Evolutionary conservation across 2,329 filamentous ascomycete species (phyloP), one percentile per base, ranked within the genome.

Genomic region (Huntiella bhutanensis): DNA sequence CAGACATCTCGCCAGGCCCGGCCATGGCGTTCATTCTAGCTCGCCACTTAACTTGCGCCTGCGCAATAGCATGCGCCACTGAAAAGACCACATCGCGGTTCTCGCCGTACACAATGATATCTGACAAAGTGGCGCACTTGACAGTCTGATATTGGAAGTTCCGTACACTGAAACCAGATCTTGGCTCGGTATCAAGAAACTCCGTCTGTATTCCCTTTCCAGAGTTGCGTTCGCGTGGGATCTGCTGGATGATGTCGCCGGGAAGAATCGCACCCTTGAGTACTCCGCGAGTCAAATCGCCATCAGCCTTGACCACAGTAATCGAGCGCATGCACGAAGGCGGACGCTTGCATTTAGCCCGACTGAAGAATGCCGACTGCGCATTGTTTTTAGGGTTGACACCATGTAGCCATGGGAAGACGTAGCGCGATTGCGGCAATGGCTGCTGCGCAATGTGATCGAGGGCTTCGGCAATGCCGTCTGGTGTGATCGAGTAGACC

Each of bases 351-450:
- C 82, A 71, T 43, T 80, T 62, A n/a, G 73, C 68, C 51, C 77
- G 80, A 44, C 79, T 76, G 60, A 98, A 96, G 65, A 95, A 96
- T 5, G 82, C 75, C 51, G 91, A 72, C 57, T 98, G 91, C 46
- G 94, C 72, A 51, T 84, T 77, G 57, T 98, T 98, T 51, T 81
- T 75, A 0, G 83, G 79, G 56, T 96, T 87, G 36, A 96, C 65
- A 17, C 91, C 91, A 63, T 98, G 91, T 17, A 95, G 69, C 91
- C 91, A 98, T 2, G 91, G 91, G 56, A 96, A 98, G 51, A 96
- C 83, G 51, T 77, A 70, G n/a, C 80, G 74, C 0, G 91, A 77
- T 47, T 88, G 77, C 5, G 91, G 88, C 17, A 96, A 68, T 1
- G 86, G 80, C 56, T 93, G 85, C 2, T 77, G 72, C 3, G 88